These are phyloP conservation scores for Salix arbutifolia DNA, from an alignment of 345 rosid species.

Conservation along the genomic window DNA sequence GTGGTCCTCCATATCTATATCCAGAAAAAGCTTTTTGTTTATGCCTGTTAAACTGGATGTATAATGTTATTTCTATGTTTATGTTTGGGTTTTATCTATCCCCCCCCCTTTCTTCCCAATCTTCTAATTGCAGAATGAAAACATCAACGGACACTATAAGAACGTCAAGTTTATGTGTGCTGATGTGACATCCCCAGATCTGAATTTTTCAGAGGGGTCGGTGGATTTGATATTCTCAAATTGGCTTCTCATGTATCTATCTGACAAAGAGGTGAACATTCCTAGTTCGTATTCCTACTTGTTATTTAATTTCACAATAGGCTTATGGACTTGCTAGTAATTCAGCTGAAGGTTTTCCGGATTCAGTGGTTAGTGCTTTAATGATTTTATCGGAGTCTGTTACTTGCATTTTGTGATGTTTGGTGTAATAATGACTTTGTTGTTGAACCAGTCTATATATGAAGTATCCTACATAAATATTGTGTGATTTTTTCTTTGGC, in stretches of 20 bases:
- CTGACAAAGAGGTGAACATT: slow-evolving; percentile 67
- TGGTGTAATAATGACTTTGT: neutral
- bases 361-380: neutral
- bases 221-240: slow-evolving; percentile 84
- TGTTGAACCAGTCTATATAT: neutral
- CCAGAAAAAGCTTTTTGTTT: neutral
- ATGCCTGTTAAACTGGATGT: neutral
- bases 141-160: slow-evolving; percentile 66
- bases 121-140: slow-evolving; percentile 55
- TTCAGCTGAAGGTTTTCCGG: neutral
- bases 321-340: neutral
- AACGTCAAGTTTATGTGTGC: slow-evolving; percentile 82
- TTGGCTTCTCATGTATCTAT: slow-evolving; percentile 97
- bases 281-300: neutral
- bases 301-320: neutral
- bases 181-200: slow-evolving; percentile 73
- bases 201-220: slow-evolving; percentile 58
- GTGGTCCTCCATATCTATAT: neutral
- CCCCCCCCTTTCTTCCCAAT: slow-evolving; percentile 1
- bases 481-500: neutral
- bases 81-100: neutral
- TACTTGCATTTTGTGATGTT: neutral
- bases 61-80: neutral
- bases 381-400: neutral
- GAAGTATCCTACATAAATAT: neutral